Conservation (phyloP, 2,329 filamentous ascomycete species). For the Hysterium pulicare region DNA sequence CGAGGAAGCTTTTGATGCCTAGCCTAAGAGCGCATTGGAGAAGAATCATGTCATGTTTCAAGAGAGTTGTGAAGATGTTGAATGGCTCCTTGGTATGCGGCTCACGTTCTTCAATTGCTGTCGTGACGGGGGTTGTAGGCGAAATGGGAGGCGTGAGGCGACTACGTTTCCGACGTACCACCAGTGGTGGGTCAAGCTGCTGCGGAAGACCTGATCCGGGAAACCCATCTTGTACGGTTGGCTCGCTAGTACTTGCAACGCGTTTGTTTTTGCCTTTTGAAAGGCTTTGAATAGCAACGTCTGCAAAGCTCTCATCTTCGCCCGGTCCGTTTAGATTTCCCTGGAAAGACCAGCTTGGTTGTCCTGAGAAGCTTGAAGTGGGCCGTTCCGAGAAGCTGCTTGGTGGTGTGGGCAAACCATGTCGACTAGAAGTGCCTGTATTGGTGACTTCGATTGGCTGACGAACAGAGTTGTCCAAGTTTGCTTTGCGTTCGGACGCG, state of each 20-base stretch:
- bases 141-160: neutral
- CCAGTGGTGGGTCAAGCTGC: neutral
- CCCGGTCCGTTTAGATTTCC: too few species aligned
- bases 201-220: neutral
- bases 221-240: too few species aligned
- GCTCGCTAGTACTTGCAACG: conserved; percentile 11
- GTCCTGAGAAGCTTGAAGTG: too few species aligned
- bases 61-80: conserved; percentile 33
- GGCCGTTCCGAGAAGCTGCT: neutral
- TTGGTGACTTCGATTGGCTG: neutral
- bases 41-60: conserved; percentile 35
- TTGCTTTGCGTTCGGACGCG: too few species aligned
- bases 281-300: neutral
- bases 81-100: conserved; percentile 11
- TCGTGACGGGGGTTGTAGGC: neutral
- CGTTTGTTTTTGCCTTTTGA: conserved; percentile 21
- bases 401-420: neutral
- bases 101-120: conserved; percentile 15
- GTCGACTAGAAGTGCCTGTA: too few species aligned
- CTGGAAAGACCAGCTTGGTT: too few species aligned
- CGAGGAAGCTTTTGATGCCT: conserved; percentile 16
- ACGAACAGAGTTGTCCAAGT: too few species aligned
- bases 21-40: conserved; percentile 31
- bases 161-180: neutral
- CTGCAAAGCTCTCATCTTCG: neutral